phyloP scores from a whole-genome alignment of 2,329 filamentous ascomycete genomes.

The Periglandula ipomoeae region DNA sequence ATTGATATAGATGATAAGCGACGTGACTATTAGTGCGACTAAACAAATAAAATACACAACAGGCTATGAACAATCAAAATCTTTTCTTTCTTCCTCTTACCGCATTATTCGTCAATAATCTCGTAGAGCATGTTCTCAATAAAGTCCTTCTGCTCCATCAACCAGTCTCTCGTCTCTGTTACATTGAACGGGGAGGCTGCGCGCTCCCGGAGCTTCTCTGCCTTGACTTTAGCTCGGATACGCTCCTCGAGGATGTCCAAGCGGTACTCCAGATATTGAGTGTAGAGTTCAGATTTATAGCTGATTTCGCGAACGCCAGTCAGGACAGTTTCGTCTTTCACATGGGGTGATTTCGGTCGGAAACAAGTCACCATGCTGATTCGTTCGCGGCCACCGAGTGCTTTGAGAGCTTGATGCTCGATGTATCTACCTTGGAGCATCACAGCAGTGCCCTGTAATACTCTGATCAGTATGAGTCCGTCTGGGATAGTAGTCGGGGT shows the following conservation, averaged over 20 bases:
- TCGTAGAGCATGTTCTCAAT: background rate
- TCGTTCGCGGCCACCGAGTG: conserved; percentile 48
- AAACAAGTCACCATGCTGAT: conserved; percentile 60
- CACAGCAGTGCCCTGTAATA: conserved; percentile 44
- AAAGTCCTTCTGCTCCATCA: background rate
- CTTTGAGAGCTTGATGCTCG: conserved; percentile 52
- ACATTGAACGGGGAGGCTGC: background rate
- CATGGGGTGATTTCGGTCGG: conserved; percentile 43
- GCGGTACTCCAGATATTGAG: conserved; percentile 52
- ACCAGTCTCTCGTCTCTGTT: background rate
- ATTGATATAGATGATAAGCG: no score
- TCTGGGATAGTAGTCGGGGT: no score
- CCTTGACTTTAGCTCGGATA: conserved; percentile 10
- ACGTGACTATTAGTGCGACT: no score
- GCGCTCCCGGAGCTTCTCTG: background rate
- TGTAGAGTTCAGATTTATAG: conserved; percentile 47
- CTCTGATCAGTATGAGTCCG: conserved; percentile 3
- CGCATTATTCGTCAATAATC: background rate
- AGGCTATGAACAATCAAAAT: background rate
- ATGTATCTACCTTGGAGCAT: conserved; percentile 61
- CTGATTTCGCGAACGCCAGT: conserved; percentile 51
- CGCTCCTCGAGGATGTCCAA: conserved; percentile 54
- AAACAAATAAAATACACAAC: no score
- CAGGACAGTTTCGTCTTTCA: conserved; percentile 52
- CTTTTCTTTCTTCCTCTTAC: background rate